Evolutionary conservation across 768 basidiomycete genomes (phyloP).

Genomic region (Suillus alpinus): DNA sequence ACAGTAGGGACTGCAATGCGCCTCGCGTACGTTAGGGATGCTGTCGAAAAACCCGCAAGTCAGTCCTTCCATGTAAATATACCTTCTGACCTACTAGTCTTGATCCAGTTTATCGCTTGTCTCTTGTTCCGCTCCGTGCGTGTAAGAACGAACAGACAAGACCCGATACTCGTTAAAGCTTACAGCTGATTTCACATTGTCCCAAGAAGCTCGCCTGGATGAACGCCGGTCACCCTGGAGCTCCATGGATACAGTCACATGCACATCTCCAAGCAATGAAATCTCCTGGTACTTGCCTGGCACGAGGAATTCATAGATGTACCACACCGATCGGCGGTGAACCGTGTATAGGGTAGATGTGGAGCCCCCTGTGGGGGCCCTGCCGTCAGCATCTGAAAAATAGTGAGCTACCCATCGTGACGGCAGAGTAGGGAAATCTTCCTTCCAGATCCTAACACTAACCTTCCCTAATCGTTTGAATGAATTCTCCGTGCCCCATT

Average conservation of each 20-base stretch:
- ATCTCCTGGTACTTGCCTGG: background rate
- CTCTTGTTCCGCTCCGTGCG: background rate
- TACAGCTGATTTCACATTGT: background rate
- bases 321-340: background rate
- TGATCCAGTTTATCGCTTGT: background rate
- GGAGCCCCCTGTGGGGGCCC: background rate
- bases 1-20: background rate
- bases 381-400: background rate
- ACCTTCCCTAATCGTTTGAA: background rate
- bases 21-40: conserved; percentile 18
- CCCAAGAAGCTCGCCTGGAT: background rate
- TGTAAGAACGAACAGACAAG: background rate
- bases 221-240: background rate
- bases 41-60: background rate
- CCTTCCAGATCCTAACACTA: background rate
- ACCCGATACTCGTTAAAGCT: too few species aligned
- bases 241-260: background rate
- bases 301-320: background rate
- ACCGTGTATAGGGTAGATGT: background rate
- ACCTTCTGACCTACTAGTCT: background rate
- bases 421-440: background rate
- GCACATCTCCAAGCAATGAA: background rate
- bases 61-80: background rate
- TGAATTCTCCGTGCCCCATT: background rate
- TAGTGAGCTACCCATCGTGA: background rate